A percentile compares a stretch with the other conserved stretches of the same genome.
These are phyloP conservation scores for Magnusiomyces tetraspermus DNA, from an alignment of 1,139 yeast species.

Conservation along the genomic window DNA sequence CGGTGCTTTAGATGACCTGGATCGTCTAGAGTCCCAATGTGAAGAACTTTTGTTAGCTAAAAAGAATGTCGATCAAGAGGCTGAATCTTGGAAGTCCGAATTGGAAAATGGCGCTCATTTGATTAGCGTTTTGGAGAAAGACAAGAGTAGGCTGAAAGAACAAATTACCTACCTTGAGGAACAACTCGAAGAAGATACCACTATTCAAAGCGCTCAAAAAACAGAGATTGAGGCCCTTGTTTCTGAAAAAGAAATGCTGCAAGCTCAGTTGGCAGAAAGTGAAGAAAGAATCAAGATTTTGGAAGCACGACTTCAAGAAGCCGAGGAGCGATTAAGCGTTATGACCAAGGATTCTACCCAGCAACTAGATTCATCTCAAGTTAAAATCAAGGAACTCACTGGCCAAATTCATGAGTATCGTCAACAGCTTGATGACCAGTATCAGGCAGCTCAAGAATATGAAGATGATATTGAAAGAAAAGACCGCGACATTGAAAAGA, in stretches of 20 bases:
- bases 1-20: constrained; percentile 31
- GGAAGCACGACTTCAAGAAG: constrained; percentile 28
- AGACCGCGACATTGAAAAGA: constrained; percentile 32
- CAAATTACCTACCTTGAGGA: constrained; percentile 23
- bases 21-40: constrained; percentile 33
- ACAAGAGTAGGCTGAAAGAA: constrained; percentile 24
- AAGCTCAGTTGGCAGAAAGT: constrained; percentile 25
- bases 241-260: constrained; percentile 25
- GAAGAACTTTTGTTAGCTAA: constrained; percentile 33
- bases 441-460: constrained; percentile 33
- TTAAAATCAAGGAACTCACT: constrained; percentile 39
- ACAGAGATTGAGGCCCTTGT: constrained; percentile 22
- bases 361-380: constrained; percentile 31
- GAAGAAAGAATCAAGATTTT: constrained; percentile 32
- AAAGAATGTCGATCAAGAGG: constrained; percentile 28
- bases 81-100: constrained; percentile 28
- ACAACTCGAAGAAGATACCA: constrained; percentile 19
- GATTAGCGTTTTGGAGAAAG: constrained; percentile 29
- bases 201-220: constrained; percentile 15
- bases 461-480: constrained; percentile 33
- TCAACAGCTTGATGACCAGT: constrained; percentile 32
- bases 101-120: constrained; percentile 30
- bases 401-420: constrained; percentile 42
- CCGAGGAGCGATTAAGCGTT: constrained; percentile 30
- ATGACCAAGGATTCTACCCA: background rate